Percentiles rank a stretch among this genome's conserved stretches.
Evolutionary conservation across 345 rosid genomes (phyloP).

Genomic region (Gossypium ekmanianum): DNA sequence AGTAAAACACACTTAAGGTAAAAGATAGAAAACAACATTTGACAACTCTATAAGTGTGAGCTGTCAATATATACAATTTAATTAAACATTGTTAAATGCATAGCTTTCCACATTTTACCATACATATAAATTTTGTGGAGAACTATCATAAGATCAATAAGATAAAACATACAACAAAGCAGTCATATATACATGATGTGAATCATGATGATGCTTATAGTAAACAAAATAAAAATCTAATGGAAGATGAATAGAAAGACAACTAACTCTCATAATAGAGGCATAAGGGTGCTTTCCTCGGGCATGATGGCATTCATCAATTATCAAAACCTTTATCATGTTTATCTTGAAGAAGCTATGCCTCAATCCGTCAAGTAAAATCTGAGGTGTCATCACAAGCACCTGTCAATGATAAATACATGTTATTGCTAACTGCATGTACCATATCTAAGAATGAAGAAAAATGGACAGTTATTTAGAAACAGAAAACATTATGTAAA

Average conservation of each 20-base stretch:
- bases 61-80: too few species aligned
- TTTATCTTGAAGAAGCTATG: slow-evolving; percentile 52
- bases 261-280: slow-evolving; percentile 69
- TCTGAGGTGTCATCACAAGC: slow-evolving; percentile 91
- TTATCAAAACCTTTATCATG: slow-evolving; percentile 64
- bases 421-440: neutral
- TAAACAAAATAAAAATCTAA: neutral
- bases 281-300: slow-evolving; percentile 72
- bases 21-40: too few species aligned
- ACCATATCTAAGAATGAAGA: neutral
- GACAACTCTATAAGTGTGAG: too few species aligned
- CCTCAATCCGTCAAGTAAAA: slow-evolving; percentile 69
- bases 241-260: slow-evolving; percentile 5
- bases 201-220: neutral
- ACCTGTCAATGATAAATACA: slow-evolving; percentile 40
- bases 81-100: too few species aligned
- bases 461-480: neutral
- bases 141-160: too few species aligned
- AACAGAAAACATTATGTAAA: neutral
- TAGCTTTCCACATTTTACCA: too few species aligned
- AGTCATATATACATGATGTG: too few species aligned
- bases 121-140: too few species aligned
- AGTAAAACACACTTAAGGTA: too few species aligned
- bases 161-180: too few species aligned
- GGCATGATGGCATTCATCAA: slow-evolving; percentile 96